Conservation (phyloP, 106 monocot genomes). For the Allium fistulosum region DNA sequence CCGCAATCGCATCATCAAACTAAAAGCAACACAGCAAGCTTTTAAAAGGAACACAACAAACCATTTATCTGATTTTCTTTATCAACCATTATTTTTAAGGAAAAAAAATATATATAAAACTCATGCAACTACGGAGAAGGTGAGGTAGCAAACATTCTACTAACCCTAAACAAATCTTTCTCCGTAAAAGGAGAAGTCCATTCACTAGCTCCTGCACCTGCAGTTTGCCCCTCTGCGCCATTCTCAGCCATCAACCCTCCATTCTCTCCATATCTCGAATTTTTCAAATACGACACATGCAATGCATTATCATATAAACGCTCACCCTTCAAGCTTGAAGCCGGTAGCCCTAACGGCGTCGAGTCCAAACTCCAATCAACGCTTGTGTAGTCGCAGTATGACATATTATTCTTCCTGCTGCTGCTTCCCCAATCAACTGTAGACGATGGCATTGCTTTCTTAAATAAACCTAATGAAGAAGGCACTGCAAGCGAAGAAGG, state of each 20-base stretch:
- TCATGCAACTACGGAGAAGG: constrained; percentile 19
- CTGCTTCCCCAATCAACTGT: constrained; percentile 39
- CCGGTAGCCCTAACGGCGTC: constrained; percentile 5
- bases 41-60: too few relatives aligned
- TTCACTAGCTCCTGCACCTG: constrained; percentile 26
- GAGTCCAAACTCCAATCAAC: constrained; percentile 85
- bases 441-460: constrained; percentile 25
- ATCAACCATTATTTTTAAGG: too few relatives aligned
- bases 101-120: too few relatives aligned
- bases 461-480: constrained; percentile 62
- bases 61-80: too few relatives aligned
- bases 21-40: too few relatives aligned
- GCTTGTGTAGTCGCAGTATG: constrained; percentile 52
- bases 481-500: constrained; percentile 22
- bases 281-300: not conserved
- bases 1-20: too few relatives aligned
- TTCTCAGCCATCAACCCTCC: not conserved
- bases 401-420: constrained; percentile 17
- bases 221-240: constrained; percentile 15
- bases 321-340: constrained; percentile 10
- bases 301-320: constrained; percentile 11
- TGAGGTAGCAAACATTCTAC: constrained; percentile 63
- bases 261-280: constrained; percentile 5
- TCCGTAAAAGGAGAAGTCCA: constrained; percentile 74
- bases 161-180: constrained; percentile 63